Base-by-base conservation (phyloP, 1,284 basidiomycete species). In the Peniophora sp. region DNA sequence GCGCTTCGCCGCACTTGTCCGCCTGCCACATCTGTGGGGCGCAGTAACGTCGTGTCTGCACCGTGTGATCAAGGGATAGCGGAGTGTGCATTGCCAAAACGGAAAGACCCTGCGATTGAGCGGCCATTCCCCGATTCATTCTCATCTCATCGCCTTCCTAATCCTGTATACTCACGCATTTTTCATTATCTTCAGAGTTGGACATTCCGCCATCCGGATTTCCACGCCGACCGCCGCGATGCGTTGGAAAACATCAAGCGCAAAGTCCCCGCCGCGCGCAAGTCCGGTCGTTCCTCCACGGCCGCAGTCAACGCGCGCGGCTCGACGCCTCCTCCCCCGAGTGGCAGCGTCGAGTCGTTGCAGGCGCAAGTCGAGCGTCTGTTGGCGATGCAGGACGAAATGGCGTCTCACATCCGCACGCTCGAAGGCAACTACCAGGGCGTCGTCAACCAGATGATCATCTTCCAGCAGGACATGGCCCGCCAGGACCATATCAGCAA, bases 141-240 rank as follows among this genome's bases (percentile, higher is more conserved):
- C 39, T 16, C n/a, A 22, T 17, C 39, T 41, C 39, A 32, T 32
- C 27, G 5, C 27, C n/a, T n/a, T n/a, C n/a, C n/a, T 12, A 32
- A 32, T 5, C 5, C 12, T 12, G 5, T 12, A 12, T 32, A 12
- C 27, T 32, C 27, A 32, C 27, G 27, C 27, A 12, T 32, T 32
- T 32, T 32, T 32, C 27, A 32, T 41, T 10, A 10, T 41, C 39
- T 2, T 22, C 39, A 92, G 81, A 85, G 84, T 54, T 99, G 96
- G 95, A 96, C 94, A 25, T 99, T 99, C 66, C 83, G 89, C 49
- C 95, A 98, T 67, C 92, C 94, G 3, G 88, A 93, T 63, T 98
- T 99, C 67, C 88, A 89, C 59, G 83, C 91, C 8, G 89, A 94
- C 65, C 74, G 89, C 32, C 83, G 85, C 45, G 84, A 91, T 50